These are phyloP conservation scores for Aspergillus aculeatus DNA, from an alignment of 2,329 filamentous ascomycete species.

Conservation along the genomic window DNA sequence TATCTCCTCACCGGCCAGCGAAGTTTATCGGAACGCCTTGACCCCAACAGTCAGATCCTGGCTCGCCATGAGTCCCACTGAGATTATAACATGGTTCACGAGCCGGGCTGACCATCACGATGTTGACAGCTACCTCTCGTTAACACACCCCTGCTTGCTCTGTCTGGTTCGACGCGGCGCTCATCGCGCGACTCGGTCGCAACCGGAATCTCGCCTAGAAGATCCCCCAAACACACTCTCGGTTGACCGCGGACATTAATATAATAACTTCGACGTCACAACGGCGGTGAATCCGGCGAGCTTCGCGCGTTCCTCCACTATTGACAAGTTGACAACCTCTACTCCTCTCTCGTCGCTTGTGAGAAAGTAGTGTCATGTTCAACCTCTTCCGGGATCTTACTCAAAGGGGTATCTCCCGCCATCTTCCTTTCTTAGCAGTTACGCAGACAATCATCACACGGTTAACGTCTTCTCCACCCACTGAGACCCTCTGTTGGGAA, in stretches of 20 bases:
- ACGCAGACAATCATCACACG: neutral
- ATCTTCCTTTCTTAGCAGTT: neutral
- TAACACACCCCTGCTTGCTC: neutral
- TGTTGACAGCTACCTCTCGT: neutral
- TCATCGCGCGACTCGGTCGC: constrained; percentile 1
- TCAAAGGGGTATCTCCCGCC: neutral
- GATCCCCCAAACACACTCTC: neutral
- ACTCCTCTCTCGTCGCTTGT: neutral
- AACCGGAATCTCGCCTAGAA: neutral
- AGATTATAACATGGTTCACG: constrained; percentile 5
- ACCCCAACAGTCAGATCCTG: neutral
- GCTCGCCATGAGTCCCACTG: neutral
- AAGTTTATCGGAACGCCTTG: constrained; percentile 7
- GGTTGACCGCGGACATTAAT: neutral
- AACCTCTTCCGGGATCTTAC: neutral
- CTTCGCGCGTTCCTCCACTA: neutral
- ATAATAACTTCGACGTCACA: constrained; percentile 13
- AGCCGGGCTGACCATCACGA: neutral
- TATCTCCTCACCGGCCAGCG: constrained; percentile 3
- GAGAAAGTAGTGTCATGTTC: neutral
- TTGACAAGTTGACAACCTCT: neutral
- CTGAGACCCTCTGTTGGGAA: neutral
- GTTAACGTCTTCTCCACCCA: neutral
- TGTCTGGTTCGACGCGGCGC: neutral
- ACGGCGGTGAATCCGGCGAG: constrained; percentile 5